Evolutionary conservation across 2,329 filamentous ascomycete genomes (phyloP), one percentile per base, ranked within the genome.

Genomic region (Raffaelea albimanens): DNA sequence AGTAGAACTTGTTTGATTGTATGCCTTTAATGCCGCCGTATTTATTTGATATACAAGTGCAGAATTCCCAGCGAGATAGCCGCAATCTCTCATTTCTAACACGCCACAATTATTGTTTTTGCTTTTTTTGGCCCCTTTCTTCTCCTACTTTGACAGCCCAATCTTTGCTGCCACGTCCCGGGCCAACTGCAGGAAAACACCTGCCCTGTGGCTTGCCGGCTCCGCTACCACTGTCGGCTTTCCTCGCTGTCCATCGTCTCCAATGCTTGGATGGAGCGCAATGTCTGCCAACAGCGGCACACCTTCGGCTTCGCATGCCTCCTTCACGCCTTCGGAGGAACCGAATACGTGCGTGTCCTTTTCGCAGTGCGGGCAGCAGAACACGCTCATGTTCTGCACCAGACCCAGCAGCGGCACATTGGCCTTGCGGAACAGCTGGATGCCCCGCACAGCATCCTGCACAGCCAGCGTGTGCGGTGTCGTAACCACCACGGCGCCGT

Each of bases 381-480:
- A 95, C 34, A 88, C 73, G 8, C 83, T 83, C 89, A 95, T 95
- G 60, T 95, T 95, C 61, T 93, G 84, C 18, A 98, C 83, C 66
- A 97, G 80, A 2, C 93, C 93, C 2, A 97, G 70, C 31, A 93
- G 76, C 44, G 86, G 82, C 5, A 94, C 80, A 47, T 85, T 71
- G 57, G 94, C 86, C 58, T 87, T 91, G 57, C 82, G 80, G 67
- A 97, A 97, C 80, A 98, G 89, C 57, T 87, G 86, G 53, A 96
- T 84, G 3, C 93, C 93, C 57, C 93, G 88, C 19, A 94, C 76
- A 1, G 93, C 91, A 59, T 98, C 93, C 57, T 91, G 88, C 2
- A 96, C 78, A 2, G 91, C 88, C 23, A 98, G 79, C 45, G 94
- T 88, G 63, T 98, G 93, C 2, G 93, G 93, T 0, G 93, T 98